Evolutionary conservation across 163 green algal species (phyloP), one percentile per base, ranked within the genome.

Genomic region (Scenedesmus sp.): DNA sequence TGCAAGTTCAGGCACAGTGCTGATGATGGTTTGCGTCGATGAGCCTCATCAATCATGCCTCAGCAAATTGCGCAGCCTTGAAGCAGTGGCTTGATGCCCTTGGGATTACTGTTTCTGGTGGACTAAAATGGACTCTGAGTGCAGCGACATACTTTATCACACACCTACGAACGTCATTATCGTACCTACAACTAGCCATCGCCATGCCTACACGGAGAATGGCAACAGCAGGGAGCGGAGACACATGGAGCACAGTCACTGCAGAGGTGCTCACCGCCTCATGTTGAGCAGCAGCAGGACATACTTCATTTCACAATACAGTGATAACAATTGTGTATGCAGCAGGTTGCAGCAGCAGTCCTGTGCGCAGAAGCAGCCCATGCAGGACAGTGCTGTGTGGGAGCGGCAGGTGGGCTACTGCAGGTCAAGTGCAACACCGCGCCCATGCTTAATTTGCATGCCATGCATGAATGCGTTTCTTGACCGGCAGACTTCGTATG

Each of bases 161-260:
- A 61, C 35, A n/a, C 51, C 82, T 40, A 87, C 82, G 16, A 87
- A 87, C 16, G 51, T 87, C 24, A 87, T 87, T 18, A 87, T 87
- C 6, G 82, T 87, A 16, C 82, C 82, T 30, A 87, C 82, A 3
- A 76, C 40, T 35, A 65, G 46, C 30, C 30, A 37, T 79, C 33
- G 53, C 53, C 70, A 87, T 51, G 53, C 65, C 7, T 76, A 76
- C 65, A 40, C 65, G 65, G 65, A 76, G 9, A 30, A 7, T 40
- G 65, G 65, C 65, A 76, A 26, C 65, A 76, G 56, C 56, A 68
- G 65, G 61, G 61, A 73, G 30, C 37, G 65, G 30, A 40, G 26
- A 24, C 42, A 87, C 35, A 76, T 35, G 35, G 49, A 87, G 82
- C 82, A 61, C 3, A 79, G 65, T 40, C 65, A 87, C 24, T 51